Percentiles rank a stretch among this genome's conserved stretches.
These are phyloP conservation scores for Kentomonas sorsogonicus DNA, from an alignment of 208 protist genomes.

Conservation along the genomic window DNA sequence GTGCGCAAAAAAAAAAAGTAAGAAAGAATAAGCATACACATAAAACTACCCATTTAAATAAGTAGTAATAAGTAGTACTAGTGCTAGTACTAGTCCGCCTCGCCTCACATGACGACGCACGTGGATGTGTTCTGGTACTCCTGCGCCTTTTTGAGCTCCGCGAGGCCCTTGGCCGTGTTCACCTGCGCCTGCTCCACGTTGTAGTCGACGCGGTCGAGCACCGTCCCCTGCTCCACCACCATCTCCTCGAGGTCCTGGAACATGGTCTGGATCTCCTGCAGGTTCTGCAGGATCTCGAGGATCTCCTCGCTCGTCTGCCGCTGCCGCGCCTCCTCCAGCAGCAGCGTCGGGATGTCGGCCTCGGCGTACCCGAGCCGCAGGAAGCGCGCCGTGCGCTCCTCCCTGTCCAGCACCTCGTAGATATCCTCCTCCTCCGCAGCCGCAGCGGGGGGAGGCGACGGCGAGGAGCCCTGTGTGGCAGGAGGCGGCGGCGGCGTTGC, in stretches of 20 bases:
- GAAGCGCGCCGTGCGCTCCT: slow-evolving; percentile 59
- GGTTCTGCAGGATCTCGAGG: slow-evolving; percentile 62
- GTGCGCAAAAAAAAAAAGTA: not conserved
- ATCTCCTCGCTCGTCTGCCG: slow-evolving; percentile 68
- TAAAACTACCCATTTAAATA: slow-evolving; percentile 5
- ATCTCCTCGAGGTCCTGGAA: slow-evolving; percentile 74
- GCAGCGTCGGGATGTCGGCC: slow-evolving; percentile 66
- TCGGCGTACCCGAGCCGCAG: slow-evolving; percentile 77
- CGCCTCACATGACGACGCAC: slow-evolving; percentile 49
- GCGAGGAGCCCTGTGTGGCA: too few species aligned
- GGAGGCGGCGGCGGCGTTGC: too few species aligned
- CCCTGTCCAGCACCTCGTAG: slow-evolving; percentile 44
- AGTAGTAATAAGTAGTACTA: not conserved
- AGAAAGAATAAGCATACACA: not conserved
- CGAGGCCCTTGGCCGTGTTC: slow-evolving; percentile 47
- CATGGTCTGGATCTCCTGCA: slow-evolving; percentile 85
- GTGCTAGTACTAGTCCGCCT: not conserved
- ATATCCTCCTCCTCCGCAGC: too few species aligned
- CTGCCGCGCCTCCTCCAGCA: slow-evolving; percentile 54
- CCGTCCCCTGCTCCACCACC: slow-evolving; percentile 83
- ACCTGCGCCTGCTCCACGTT: slow-evolving; percentile 68
- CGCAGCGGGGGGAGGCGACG: too few species aligned
- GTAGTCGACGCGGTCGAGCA: slow-evolving; percentile 91
- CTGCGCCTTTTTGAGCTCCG: slow-evolving; percentile 75
- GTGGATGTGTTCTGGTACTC: slow-evolving; percentile 44